These are phyloP conservation scores for Apiospora arundinis DNA, from an alignment of 2,329 filamentous ascomycete species.

Conservation along the genomic window DNA sequence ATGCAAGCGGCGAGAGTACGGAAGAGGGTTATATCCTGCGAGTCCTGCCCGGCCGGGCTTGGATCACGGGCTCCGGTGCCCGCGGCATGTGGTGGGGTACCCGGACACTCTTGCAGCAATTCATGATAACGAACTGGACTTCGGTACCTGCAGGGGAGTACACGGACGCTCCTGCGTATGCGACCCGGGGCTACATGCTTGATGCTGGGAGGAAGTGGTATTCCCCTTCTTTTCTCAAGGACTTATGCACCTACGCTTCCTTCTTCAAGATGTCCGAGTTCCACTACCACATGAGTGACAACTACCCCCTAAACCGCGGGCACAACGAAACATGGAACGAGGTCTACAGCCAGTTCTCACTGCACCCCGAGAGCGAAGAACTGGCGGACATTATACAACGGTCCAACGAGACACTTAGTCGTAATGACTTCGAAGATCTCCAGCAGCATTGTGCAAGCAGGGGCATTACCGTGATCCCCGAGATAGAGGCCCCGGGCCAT, in stretches of 20 bases:
- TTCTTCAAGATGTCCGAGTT: constrained; percentile 57
- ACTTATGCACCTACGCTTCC: constrained; percentile 50
- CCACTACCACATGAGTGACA: constrained; percentile 56
- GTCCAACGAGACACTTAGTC: constrained; percentile 52
- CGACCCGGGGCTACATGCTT: constrained; percentile 51
- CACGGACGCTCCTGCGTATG: constrained; percentile 49
- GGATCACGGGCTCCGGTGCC: constrained; percentile 49
- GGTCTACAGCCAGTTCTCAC: constrained; percentile 52
- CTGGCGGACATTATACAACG: constrained; percentile 50
- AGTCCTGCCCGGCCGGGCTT: constrained; percentile 41
- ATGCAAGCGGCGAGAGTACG: constrained; percentile 52
- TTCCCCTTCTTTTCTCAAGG: constrained; percentile 46
- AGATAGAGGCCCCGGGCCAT: constrained; percentile 62
- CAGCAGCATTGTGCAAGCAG: constrained; percentile 55
- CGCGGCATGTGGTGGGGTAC: constrained; percentile 56
- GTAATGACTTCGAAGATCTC: constrained; percentile 53
- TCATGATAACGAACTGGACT: constrained; percentile 41
- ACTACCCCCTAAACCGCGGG: constrained; percentile 53
- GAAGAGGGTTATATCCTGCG: constrained; percentile 58
- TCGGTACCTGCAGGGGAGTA: constrained; percentile 38
- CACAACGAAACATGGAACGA: constrained; percentile 52
- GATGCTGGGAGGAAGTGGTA: constrained; percentile 54
- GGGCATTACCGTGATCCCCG: constrained; percentile 59
- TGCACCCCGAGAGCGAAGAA: constrained; percentile 44
- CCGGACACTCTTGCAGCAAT: constrained; percentile 50